Evolutionary conservation across 169 alveolate genomes (phyloP).

Genomic region (Neospora caninum): DNA sequence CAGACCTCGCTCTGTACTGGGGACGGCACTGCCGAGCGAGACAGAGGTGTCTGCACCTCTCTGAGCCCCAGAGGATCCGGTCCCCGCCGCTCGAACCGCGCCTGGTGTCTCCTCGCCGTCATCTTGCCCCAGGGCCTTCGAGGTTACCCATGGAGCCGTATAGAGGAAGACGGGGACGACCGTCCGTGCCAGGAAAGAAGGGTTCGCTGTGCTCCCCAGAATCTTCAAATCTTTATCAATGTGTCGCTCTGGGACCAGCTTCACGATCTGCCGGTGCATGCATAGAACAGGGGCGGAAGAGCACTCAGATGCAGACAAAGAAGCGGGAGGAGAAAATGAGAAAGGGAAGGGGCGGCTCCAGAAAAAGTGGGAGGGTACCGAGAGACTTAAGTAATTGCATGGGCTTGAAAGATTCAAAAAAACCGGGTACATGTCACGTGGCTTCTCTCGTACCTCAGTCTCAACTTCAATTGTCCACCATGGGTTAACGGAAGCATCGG

Average conservation of each 20-base stretch:
- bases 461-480: conserved; percentile 59
- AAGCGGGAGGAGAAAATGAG: background rate
- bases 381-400: too few relatives aligned
- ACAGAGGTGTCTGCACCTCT: too few relatives aligned
- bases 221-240: conserved; percentile 47
- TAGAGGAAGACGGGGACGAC: conserved; percentile 47
- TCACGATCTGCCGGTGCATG: conserved; percentile 28
- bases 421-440: too few relatives aligned
- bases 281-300: background rate
- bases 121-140: conserved; percentile 8
- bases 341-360: background rate
- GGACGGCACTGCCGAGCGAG: too few relatives aligned
- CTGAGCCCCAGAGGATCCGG: background rate
- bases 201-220: conserved; percentile 47
- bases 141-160: background rate
- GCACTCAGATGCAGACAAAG: background rate
- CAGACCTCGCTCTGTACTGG: background rate
- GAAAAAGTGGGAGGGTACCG: too few relatives aligned
- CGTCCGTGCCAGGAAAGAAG: conserved; percentile 58
- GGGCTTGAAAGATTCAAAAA: too few relatives aligned
- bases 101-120: background rate
- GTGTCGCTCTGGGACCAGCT: conserved; percentile 40
- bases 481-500: conserved; percentile 57
- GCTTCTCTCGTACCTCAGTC: conserved; percentile 44
- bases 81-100: background rate